These are phyloP conservation scores for Venturia pyrina DNA, from an alignment of 2,329 filamentous ascomycete species.

Conservation along the genomic window DNA sequence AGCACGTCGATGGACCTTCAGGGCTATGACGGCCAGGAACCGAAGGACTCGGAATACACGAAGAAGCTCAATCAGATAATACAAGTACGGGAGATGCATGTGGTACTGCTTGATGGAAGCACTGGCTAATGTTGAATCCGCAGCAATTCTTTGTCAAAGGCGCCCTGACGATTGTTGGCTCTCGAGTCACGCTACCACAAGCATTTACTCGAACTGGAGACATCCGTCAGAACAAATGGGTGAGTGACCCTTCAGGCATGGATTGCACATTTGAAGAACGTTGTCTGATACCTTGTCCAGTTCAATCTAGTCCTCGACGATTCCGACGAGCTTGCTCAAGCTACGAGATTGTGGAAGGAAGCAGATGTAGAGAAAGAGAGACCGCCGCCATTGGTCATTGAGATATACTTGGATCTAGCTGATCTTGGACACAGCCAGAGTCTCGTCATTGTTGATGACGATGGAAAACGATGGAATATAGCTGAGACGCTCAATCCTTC, in stretches of 20 bases:
- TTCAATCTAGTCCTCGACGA: slow-evolving; percentile 94
- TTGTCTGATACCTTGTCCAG: slow-evolving; percentile 38
- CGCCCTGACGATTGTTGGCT: slow-evolving; percentile 72
- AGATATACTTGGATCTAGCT: slow-evolving; percentile 77
- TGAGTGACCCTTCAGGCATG: slow-evolving; percentile 35
- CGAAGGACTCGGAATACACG: slow-evolving; percentile 10
- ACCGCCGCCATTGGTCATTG: slow-evolving; percentile 78
- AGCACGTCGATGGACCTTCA: slow-evolving; percentile 18
- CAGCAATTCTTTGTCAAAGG: slow-evolving; percentile 91
- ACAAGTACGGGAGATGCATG: slow-evolving; percentile 48
- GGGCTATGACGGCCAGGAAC: slow-evolving; percentile 23
- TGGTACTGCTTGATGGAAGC: slow-evolving; percentile 12
- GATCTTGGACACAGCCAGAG: slow-evolving; percentile 74
- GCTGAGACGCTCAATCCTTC: slow-evolving; percentile 54
- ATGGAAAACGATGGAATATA: slow-evolving; percentile 89
- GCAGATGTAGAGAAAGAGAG: slow-evolving; percentile 67
- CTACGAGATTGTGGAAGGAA: slow-evolving; percentile 70
- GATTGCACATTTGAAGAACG: neutral
- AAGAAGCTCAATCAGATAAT: slow-evolving; percentile 84
- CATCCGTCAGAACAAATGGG: slow-evolving; percentile 68
- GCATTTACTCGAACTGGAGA: slow-evolving; percentile 46
- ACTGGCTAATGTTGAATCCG: slow-evolving; percentile 19
- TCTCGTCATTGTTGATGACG: slow-evolving; percentile 76
- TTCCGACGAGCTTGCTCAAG: slow-evolving; percentile 75
- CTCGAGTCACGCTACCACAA: slow-evolving; percentile 61